Percentiles rank a stretch among this genome's conserved stretches.
Evolutionary conservation across 192 early-diverging fungal genomes (phyloP).

Genomic region (Coemansia sp.): DNA sequence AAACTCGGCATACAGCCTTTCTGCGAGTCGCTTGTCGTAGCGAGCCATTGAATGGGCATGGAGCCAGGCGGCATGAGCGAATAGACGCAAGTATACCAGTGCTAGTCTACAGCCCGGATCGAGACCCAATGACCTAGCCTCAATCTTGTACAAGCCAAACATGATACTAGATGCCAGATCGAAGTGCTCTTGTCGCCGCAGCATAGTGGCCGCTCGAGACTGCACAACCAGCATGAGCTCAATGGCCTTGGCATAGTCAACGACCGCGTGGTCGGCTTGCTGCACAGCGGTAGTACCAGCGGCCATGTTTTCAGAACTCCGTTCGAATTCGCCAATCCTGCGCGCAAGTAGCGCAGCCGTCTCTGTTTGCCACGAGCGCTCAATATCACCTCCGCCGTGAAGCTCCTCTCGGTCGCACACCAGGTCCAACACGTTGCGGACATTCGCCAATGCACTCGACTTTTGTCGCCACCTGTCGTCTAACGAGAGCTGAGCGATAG

Average conservation of each 20-base stretch:
- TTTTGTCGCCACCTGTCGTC: conserved; percentile 10
- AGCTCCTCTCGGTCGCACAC: background rate
- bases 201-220: background rate
- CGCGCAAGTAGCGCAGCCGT: conserved; percentile 5
- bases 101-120: conserved; percentile 18
- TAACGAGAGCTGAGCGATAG: conserved; percentile 7
- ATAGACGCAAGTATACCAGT: conserved; percentile 29
- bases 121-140: conserved; percentile 37
- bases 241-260: conserved; percentile 20
- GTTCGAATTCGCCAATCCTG: conserved; percentile 4
- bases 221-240: conserved; percentile 10
- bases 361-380: background rate
- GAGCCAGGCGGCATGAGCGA: conserved; percentile 49
- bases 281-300: background rate
- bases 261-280: conserved; percentile 6
- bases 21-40: conserved; percentile 23
- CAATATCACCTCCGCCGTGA: background rate
- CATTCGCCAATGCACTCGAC: background rate
- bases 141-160: conserved; percentile 32
- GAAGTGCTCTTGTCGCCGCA: conserved; percentile 1
- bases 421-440: conserved; percentile 6
- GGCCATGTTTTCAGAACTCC: no score
- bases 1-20: conserved; percentile 35
- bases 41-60: conserved; percentile 6
- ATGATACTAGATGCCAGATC: conserved; percentile 27